Percentiles rank a stretch among this genome's conserved stretches.
Conservation (phyloP, 2,329 filamentous ascomycete species). For the Pseudopithomyces chartarum region DNA sequence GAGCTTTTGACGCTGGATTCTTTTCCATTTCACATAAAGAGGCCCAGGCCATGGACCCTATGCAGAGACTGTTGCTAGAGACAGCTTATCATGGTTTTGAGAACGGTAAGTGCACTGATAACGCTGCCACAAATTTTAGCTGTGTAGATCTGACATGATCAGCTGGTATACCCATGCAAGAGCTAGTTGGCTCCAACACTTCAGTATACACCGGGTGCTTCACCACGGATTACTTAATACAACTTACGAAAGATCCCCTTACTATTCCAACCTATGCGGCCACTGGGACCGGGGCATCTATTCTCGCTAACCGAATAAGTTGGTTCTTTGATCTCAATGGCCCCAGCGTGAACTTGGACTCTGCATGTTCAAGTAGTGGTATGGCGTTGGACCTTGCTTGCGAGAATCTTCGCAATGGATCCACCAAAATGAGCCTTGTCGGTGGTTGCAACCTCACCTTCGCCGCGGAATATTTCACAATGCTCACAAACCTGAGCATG, state of each 20-base stretch:
- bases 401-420: slow-evolving; percentile 6
- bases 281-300: slow-evolving; percentile 30
- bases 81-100: slow-evolving; percentile 25
- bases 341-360: slow-evolving; percentile 24
- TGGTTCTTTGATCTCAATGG: slow-evolving; percentile 29
- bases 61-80: slow-evolving; percentile 24
- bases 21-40: slow-evolving; percentile 18
- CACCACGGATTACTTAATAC: neutral
- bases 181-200: neutral
- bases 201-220: neutral
- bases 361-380: slow-evolving; percentile 26
- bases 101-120: slow-evolving; percentile 23
- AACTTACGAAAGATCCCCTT: neutral
- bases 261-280: neutral
- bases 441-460: slow-evolving; percentile 11
- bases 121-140: neutral
- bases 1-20: slow-evolving; percentile 21
- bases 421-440: slow-evolving; percentile 11
- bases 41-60: slow-evolving; percentile 24
- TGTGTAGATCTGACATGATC: slow-evolving; percentile 31
- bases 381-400: slow-evolving; percentile 22
- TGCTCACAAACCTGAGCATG: slow-evolving; percentile 9
- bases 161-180: slow-evolving; percentile 21
- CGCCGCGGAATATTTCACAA: neutral
- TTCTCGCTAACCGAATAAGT: slow-evolving; percentile 18